Conservation (phyloP, 2,329 filamentous ascomycete species). For the Juglanconis juglandina region DNA sequence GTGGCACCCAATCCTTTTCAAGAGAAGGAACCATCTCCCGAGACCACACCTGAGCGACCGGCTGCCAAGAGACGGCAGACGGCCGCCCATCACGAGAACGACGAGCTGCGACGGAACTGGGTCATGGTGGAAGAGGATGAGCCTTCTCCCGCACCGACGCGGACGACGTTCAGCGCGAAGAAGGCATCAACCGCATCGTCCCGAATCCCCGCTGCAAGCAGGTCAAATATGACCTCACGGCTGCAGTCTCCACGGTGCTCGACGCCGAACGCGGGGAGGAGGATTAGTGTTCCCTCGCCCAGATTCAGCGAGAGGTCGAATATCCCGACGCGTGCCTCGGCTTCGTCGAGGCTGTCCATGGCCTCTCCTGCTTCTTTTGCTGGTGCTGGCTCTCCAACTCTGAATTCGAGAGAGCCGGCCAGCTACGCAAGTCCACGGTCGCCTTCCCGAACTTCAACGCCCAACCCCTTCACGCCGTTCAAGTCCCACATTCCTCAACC, state of each 20-base stretch:
- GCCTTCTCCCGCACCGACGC: slow-evolving; percentile 20
- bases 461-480: slow-evolving; percentile 22
- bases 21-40: slow-evolving; percentile 27
- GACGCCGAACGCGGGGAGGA: slow-evolving; percentile 1
- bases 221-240: slow-evolving; percentile 5
- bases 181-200: slow-evolving; percentile 7
- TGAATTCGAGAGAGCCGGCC: slow-evolving; percentile 42
- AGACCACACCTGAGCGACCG: slow-evolving; percentile 42
- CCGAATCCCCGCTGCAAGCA: slow-evolving; percentile 8
- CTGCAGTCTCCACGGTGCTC: slow-evolving; percentile 9
- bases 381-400: slow-evolving; percentile 38
- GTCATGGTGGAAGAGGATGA: slow-evolving; percentile 55
- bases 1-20: background rate
- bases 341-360: slow-evolving; percentile 36
- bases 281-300: slow-evolving; percentile 7
- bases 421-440: slow-evolving; percentile 52
- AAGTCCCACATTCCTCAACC: slow-evolving; percentile 15
- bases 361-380: slow-evolving; percentile 15
- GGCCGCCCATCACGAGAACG: slow-evolving; percentile 37
- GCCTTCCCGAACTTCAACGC: slow-evolving; percentile 19
- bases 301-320: slow-evolving; percentile 24
- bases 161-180: slow-evolving; percentile 16
- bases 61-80: slow-evolving; percentile 52
- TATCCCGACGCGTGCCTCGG: slow-evolving; percentile 31
- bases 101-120: slow-evolving; percentile 66